Conservation (phyloP, 148 eudicot species). For the Bassia scoparia region DNA sequence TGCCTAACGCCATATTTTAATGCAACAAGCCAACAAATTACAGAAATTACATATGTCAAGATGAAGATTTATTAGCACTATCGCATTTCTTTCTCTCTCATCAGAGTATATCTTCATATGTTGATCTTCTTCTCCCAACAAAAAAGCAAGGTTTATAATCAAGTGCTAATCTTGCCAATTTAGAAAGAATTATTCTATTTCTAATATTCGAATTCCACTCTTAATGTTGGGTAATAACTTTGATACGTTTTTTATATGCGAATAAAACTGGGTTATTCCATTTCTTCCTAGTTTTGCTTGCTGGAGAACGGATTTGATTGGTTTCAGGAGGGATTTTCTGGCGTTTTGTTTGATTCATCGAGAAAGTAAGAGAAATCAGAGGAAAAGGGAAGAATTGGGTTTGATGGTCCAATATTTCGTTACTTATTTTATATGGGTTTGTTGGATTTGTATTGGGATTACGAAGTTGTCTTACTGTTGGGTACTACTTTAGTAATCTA, state of each 20-base stretch:
- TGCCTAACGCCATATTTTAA: background rate
- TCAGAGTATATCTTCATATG: background rate
- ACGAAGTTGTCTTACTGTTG: slow-evolving; percentile 62
- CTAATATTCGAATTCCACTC: background rate
- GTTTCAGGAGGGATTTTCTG: slow-evolving; percentile 8
- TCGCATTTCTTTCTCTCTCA: background rate
- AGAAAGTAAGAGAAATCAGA: background rate
- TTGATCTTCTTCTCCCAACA: background rate
- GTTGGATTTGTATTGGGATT: slow-evolving; percentile 68
- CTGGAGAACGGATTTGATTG: slow-evolving; percentile 11
- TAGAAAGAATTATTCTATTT: background rate
- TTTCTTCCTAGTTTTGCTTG: background rate
- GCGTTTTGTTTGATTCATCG: slow-evolving; percentile 3
- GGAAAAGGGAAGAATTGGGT: slow-evolving; percentile 34
- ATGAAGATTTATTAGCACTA: background rate
- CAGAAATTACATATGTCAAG: too few relatives aligned
- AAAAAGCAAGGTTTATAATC: background rate
- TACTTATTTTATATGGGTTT: slow-evolving; percentile 53
- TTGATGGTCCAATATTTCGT: slow-evolving; percentile 25
- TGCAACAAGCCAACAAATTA: too few relatives aligned
- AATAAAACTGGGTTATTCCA: background rate
- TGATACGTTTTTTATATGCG: background rate
- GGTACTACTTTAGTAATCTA: slow-evolving; percentile 63
- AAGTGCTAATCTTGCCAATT: background rate
- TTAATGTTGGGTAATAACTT: background rate